A percentile compares a stretch with the other conserved stretches of the same genome.
These are phyloP conservation scores for Globisporangium abappressorium DNA, from an alignment of 352 stramenopile genomes.

Conservation along the genomic window DNA sequence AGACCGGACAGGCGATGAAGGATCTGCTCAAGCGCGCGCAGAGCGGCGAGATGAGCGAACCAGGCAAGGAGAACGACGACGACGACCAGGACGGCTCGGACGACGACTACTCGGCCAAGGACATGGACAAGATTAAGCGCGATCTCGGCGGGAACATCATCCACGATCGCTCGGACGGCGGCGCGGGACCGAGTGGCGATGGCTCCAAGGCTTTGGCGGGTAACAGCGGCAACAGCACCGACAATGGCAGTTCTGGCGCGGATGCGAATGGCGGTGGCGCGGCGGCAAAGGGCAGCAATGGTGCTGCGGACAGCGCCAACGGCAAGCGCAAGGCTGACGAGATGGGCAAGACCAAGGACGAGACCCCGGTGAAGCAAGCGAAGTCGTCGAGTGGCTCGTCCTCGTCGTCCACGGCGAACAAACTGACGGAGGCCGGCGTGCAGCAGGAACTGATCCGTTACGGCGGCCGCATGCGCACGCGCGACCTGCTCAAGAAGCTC, in stretches of 20 bases:
- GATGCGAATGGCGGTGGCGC: slow-evolving; percentile 12
- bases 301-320: slow-evolving; percentile 21
- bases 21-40: slow-evolving; percentile 77
- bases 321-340: slow-evolving; percentile 55
- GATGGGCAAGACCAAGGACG: slow-evolving; percentile 34
- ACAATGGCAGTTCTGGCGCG: slow-evolving; percentile 21
- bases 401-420: slow-evolving; percentile 35
- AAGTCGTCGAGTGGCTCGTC: slow-evolving; percentile 28
- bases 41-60: slow-evolving; percentile 67
- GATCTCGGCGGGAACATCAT: slow-evolving; percentile 84
- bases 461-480: slow-evolving; percentile 76
- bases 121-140: slow-evolving; percentile 81
- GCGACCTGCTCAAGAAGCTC: slow-evolving; percentile 73
- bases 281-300: slow-evolving; percentile 19
- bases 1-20: slow-evolving; percentile 83
- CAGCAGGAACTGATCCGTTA: slow-evolving; percentile 84
- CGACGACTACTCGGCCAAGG: slow-evolving; percentile 72
- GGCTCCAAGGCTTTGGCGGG: slow-evolving; percentile 25
- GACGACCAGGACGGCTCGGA: slow-evolving; percentile 56
- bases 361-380: slow-evolving; percentile 38
- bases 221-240: background rate
- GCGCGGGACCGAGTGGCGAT: slow-evolving; percentile 3
- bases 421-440: slow-evolving; percentile 77
- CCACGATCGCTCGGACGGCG: slow-evolving; percentile 42
- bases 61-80: slow-evolving; percentile 56